Conservation (phyloP, 1,284 basidiomycete species). For the Neonothopanus nambi region DNA sequence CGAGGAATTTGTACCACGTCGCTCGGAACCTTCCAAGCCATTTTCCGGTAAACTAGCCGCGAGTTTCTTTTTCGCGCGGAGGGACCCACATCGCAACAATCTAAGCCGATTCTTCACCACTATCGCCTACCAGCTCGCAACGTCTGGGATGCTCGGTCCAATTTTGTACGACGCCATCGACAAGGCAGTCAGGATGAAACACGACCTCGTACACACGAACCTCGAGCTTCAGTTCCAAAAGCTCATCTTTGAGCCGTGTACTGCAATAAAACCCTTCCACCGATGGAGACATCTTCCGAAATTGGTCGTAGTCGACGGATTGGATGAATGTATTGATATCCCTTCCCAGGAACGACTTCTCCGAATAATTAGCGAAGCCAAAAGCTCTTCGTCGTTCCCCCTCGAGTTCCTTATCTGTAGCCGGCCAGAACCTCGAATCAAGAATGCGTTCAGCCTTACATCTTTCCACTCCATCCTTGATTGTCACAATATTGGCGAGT, state of each 20-base stretch:
- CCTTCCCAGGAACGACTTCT: constrained; percentile 28
- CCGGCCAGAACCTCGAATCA: constrained; percentile 27
- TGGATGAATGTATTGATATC: constrained; percentile 27
- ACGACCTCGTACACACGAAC: neutral
- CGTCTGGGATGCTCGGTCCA: neutral
- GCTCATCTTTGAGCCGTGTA: constrained; percentile 8
- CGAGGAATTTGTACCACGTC: constrained; percentile 2
- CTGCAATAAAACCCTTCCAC: neutral
- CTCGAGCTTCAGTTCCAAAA: constrained; percentile 11
- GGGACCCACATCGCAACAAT: neutral
- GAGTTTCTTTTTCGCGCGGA: constrained; percentile 21
- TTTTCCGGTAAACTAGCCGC: constrained; percentile 12
- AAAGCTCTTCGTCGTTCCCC: constrained; percentile 17
- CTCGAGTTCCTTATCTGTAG: constrained; percentile 29
- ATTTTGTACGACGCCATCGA: neutral
- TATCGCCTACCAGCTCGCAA: constrained; percentile 5
- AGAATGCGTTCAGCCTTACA: constrained; percentile 17
- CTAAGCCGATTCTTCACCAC: neutral
- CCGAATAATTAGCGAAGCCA: constrained; percentile 25
- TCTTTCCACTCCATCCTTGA: neutral
- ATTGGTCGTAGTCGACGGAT: constrained; percentile 26
- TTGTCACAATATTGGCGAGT: neutral
- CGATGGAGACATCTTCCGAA: neutral
- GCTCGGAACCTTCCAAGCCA: no score
- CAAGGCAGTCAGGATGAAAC: neutral